A percentile compares a stretch with the other conserved stretches of the same genome.
Conservation (phyloP, 345 rosid genomes). For the Nephelium lappaceum region DNA sequence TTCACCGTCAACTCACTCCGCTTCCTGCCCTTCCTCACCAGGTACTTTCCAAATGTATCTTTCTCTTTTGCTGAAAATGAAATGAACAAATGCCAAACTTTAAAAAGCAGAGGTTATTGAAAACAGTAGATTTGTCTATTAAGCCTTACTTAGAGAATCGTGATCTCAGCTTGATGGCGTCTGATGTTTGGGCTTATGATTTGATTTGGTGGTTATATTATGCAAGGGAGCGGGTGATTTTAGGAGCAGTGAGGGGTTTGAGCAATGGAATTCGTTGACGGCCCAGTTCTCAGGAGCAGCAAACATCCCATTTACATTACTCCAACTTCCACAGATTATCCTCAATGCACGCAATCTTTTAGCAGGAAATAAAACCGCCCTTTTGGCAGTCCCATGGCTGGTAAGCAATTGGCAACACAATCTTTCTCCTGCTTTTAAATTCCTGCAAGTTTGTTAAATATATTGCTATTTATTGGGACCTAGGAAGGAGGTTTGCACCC, state of each 20-base stretch:
- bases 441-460: not conserved
- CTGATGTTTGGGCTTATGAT: constrained; percentile 9
- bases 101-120: not conserved
- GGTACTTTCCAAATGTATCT: constrained; percentile 29
- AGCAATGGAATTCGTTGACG: constrained; percentile 84
- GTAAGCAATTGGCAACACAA: constrained; percentile 32
- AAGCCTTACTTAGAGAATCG: not conserved
- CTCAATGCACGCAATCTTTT: constrained; percentile 80
- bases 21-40: constrained; percentile 47
- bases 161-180: not conserved
- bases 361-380: constrained; percentile 79
- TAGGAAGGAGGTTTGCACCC: no score
- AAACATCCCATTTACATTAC: constrained; percentile 74
- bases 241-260: constrained; percentile 40
- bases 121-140: not conserved
- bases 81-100: not conserved
- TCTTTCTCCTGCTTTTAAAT: not conserved
- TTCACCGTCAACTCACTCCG: constrained; percentile 41
- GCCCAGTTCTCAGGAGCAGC: constrained; percentile 75
- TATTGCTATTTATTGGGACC: no score
- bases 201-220: constrained; percentile 10
- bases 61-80: not conserved
- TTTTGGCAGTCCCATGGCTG: constrained; percentile 91
- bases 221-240: constrained; percentile 43
- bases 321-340: constrained; percentile 88